Evolutionary conservation across 83 land plant species (phyloP).

Genomic region (Thuja plicata): DNA sequence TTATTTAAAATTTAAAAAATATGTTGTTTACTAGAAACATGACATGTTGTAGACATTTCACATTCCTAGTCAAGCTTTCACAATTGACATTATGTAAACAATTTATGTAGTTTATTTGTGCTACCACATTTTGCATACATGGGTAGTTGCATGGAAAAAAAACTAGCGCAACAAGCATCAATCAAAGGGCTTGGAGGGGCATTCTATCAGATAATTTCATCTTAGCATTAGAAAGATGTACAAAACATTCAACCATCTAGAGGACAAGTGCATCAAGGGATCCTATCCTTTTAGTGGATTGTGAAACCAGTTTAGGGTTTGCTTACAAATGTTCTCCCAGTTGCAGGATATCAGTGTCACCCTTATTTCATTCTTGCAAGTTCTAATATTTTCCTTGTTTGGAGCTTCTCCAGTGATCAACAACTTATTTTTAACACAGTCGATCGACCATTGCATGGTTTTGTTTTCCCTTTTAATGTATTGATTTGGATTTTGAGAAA

Average conservation of each 20-base stretch:
- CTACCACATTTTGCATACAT: too few species aligned
- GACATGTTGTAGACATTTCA: too few species aligned
- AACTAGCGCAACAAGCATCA: too few species aligned
- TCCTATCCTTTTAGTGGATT: constrained; percentile 57
- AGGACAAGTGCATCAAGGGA: constrained; percentile 56
- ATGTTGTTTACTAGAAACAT: too few species aligned
- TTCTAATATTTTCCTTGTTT: constrained; percentile 6
- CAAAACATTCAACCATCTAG: constrained; percentile 62
- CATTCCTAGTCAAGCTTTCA: too few species aligned
- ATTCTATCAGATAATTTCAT: constrained; percentile 30
- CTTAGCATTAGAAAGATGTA: constrained; percentile 73
- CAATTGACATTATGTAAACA: too few species aligned
- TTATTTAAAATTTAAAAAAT: too few species aligned
- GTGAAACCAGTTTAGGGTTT: constrained; percentile 74
- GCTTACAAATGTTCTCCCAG: constrained; percentile 63
- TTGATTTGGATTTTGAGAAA: not conserved
- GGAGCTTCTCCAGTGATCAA: not conserved
- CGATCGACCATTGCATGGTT: not conserved
- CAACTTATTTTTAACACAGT: not conserved
- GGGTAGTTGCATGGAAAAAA: too few species aligned
- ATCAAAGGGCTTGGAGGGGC: constrained; percentile 57
- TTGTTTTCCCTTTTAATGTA: not conserved
- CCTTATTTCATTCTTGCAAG: constrained; percentile 71
- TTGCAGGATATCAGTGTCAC: constrained; percentile 58
- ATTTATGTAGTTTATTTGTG: too few species aligned